Evolutionary conservation across 139 green algal species (phyloP), one percentile per base, ranked within the genome.

Genomic region (Chloropicon primus): DNA sequence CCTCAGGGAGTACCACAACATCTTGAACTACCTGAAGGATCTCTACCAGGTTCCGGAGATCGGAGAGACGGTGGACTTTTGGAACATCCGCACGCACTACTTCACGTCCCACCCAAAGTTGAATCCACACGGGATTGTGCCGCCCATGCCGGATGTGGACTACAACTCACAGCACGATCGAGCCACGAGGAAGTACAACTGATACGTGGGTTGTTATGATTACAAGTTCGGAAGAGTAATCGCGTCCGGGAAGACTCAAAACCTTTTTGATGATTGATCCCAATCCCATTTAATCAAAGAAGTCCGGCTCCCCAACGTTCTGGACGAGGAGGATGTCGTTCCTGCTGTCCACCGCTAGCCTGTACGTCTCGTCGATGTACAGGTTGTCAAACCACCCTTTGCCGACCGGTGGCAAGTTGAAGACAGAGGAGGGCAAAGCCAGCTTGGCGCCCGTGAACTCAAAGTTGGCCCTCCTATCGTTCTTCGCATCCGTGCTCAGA

Each of bases 1-100:
- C 2, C 81, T 89, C 72, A 84, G 74, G 5, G 82, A 96, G 71
- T 94, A 92, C 72, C 91, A 89, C 21, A 88, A 93, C 84, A 72
- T 96, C 2, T 82, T 83, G 54, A 85, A 89, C 25, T 93, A 92
- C 73, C 82, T 89, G 22, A 83, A 80, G 5, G 72, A 75, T 28
- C 53, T 98, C 23, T 98, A 90, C 81, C 85, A 93, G 74, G 89
- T 85, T 2, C 88, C 90, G 29, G 89, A 84, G 62, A 86, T 95
- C 54, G 54, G 54, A 21, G 29, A 87, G 0, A 84, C 83, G 0
- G 85, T 97, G 2, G 92, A 97, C 85, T 96, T 97, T 74, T 21
- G 80, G 3, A 91, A 98, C 86, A 96, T 96, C 80, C 96, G 97
- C 80, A 87, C 71, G n/a, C 92, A 96, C 82, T 97, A 97, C 81